These are phyloP conservation scores for Fonsecaea nubica DNA, from an alignment of 2,329 filamentous ascomycete species.

Conservation along the genomic window DNA sequence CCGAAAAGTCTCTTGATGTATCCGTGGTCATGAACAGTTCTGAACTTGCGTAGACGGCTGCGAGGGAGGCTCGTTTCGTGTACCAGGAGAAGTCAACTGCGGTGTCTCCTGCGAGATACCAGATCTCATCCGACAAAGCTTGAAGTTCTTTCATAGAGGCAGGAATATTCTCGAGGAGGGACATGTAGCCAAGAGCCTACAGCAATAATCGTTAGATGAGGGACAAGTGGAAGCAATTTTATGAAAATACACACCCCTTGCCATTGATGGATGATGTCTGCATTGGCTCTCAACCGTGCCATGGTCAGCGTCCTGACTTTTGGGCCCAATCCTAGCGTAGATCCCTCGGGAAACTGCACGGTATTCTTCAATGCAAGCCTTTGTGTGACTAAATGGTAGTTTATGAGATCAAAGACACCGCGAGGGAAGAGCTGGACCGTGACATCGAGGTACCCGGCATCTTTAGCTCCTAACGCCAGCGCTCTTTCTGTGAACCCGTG, in stretches of 20 bases:
- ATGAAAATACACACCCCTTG: conserved; percentile 77
- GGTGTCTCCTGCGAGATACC: conserved; percentile 81
- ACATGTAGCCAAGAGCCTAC: conserved; percentile 88
- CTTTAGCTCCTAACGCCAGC: conserved; percentile 77
- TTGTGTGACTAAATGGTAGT: conserved; percentile 74
- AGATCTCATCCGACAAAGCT: conserved; percentile 87
- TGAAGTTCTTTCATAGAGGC: conserved; percentile 79
- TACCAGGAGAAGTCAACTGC: conserved; percentile 91
- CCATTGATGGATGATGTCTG: conserved; percentile 75
- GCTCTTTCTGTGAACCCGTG: conserved; percentile 81
- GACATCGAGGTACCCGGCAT: conserved; percentile 85
- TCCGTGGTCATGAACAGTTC: conserved; percentile 97
- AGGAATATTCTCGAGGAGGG: conserved; percentile 78
- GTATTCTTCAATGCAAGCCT: conserved; percentile 63
- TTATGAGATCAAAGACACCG: conserved; percentile 80
- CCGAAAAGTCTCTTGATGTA: conserved; percentile 70
- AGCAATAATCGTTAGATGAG: conserved; percentile 23
- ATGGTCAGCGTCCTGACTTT: conserved; percentile 76
- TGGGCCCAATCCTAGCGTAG: conserved; percentile 58
- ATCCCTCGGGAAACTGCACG: conserved; percentile 46
- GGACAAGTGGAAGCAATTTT: conserved; percentile 26
- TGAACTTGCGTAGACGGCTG: conserved; percentile 73
- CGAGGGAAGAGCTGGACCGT: conserved; percentile 81
- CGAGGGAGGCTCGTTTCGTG: conserved; percentile 68
- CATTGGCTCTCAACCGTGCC: conserved; percentile 78